phyloP scores from a whole-genome alignment of 352 stramenopile genomes.

The Paralagenidium karlingii region DNA sequence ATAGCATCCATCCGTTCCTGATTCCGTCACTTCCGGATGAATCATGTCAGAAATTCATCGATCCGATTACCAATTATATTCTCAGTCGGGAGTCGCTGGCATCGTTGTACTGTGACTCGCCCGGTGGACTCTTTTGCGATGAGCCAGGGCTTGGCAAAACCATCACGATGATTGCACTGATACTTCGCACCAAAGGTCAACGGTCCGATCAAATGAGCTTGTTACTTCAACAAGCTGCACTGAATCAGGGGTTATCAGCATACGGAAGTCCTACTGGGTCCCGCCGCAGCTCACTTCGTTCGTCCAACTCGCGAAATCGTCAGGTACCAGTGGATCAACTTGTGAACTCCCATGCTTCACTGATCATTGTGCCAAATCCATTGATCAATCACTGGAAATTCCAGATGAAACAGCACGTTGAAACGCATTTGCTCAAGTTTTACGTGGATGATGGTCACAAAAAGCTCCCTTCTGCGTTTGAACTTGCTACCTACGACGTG shows the following conservation, averaged over 20 bases:
- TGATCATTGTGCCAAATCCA: constrained; percentile 62
- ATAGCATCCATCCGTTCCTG: constrained; percentile 33
- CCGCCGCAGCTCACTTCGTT: constrained; percentile 16
- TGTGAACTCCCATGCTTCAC: constrained; percentile 24
- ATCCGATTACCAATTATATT: constrained; percentile 4
- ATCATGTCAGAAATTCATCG: constrained; percentile 33
- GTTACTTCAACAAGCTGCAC: not conserved
- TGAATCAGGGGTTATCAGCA: constrained; percentile 2
- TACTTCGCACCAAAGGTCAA: constrained; percentile 66
- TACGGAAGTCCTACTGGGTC: constrained; percentile 6
- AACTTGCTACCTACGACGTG: constrained; percentile 49
- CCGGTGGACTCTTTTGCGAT: constrained; percentile 71
- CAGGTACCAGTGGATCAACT: constrained; percentile 29
- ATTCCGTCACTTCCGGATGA: constrained; percentile 12
- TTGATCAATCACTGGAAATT: constrained; percentile 70
- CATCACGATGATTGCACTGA: constrained; percentile 72
- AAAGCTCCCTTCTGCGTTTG: constrained; percentile 17
- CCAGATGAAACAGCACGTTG: constrained; percentile 49
- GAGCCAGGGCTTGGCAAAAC: constrained; percentile 78
- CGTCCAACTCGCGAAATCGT: constrained; percentile 21
- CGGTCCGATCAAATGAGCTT: constrained; percentile 1
- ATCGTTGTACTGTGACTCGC: constrained; percentile 18
- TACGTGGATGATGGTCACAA: constrained; percentile 31
- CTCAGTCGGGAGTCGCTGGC: constrained; percentile 29
- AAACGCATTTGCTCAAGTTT: constrained; percentile 15